These are phyloP conservation scores for Leccinum angustisporum DNA, from an alignment of 1,284 basidiomycete genomes.

Conservation along the genomic window DNA sequence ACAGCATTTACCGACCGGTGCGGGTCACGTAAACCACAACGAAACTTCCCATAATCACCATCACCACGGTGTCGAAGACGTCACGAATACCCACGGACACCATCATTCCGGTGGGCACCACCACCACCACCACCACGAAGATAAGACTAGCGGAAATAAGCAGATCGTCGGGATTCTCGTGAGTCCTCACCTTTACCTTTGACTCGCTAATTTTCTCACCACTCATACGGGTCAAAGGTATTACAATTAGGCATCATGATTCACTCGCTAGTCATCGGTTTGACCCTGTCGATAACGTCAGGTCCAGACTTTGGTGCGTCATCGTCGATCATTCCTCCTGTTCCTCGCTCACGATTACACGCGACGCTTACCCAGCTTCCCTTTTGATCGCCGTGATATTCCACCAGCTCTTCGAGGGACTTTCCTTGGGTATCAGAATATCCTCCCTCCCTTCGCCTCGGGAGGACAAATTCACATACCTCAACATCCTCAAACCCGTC, in stretches of 20 bases:
- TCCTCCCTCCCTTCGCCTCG: constrained; percentile 54
- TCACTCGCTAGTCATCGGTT: constrained; percentile 76
- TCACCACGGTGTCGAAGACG: constrained; percentile 4
- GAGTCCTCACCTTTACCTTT: constrained; percentile 21
- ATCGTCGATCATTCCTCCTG: neutral
- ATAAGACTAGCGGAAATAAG: constrained; percentile 43
- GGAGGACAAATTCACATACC: constrained; percentile 19
- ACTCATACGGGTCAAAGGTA: constrained; percentile 44
- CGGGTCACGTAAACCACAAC: constrained; percentile 4
- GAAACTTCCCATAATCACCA: constrained; percentile 15
- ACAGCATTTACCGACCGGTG: neutral
- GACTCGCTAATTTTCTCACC: neutral
- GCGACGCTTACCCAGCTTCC: constrained; percentile 45
- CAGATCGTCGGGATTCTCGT: constrained; percentile 64
- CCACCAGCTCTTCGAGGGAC: constrained; percentile 79
- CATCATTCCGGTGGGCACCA: constrained; percentile 9
- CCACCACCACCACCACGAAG: constrained; percentile 7
- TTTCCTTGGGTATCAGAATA: constrained; percentile 76
- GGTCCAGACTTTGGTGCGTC: constrained; percentile 69
- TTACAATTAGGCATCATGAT: constrained; percentile 79
- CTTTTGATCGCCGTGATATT: constrained; percentile 73
- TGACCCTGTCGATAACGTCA: constrained; percentile 66
- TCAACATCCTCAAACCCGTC: constrained; percentile 45
- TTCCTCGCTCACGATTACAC: constrained; percentile 2
- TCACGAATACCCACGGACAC: neutral